Conservation (phyloP, 495 filamentous ascomycete species). For the Penicillium canariense region DNA sequence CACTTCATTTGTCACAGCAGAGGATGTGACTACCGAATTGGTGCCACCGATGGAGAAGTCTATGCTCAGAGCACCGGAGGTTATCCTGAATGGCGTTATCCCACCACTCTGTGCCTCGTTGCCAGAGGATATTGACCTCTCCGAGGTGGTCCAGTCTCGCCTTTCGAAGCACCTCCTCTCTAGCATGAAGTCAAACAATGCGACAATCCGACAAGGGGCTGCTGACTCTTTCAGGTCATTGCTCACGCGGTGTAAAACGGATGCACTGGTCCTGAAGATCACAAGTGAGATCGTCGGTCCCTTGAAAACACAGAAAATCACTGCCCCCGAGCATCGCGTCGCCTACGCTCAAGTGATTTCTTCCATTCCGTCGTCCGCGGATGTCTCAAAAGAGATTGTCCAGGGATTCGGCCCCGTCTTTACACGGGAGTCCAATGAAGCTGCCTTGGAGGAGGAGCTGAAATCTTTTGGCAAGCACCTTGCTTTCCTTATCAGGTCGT, state of each 20-base stretch:
- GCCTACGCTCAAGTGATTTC: slow-evolving; percentile 75
- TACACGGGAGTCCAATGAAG: slow-evolving; percentile 83
- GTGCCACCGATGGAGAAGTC: slow-evolving; percentile 83
- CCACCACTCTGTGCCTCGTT: slow-evolving; percentile 66
- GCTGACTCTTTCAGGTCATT: slow-evolving; percentile 68
- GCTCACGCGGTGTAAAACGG: slow-evolving; percentile 54
- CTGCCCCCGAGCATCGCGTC: slow-evolving; percentile 76
- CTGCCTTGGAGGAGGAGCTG: slow-evolving; percentile 71
- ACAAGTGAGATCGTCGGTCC: slow-evolving; percentile 73
- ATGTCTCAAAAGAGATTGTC: slow-evolving; percentile 63
- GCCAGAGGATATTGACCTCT: slow-evolving; percentile 69
- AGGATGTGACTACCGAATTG: slow-evolving; percentile 72
- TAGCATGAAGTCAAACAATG: slow-evolving; percentile 86
- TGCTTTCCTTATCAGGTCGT: slow-evolving; percentile 54
- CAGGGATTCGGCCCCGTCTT: slow-evolving; percentile 60
- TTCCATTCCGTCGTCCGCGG: slow-evolving; percentile 53
- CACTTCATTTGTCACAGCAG: slow-evolving; percentile 63
- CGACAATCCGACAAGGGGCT: slow-evolving; percentile 69
- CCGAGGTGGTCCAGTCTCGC: slow-evolving; percentile 62
- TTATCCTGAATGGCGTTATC: slow-evolving; percentile 76
- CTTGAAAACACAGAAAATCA: slow-evolving; percentile 75
- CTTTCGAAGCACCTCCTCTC: slow-evolving; percentile 82
- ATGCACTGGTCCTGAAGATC: slow-evolving; percentile 57
- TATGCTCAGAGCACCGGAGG: slow-evolving; percentile 83
- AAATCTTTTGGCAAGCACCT: slow-evolving; percentile 63